Evolutionary conservation across 176 grass and related monocot species (phyloP).

Genomic region (Otatea glauca): DNA sequence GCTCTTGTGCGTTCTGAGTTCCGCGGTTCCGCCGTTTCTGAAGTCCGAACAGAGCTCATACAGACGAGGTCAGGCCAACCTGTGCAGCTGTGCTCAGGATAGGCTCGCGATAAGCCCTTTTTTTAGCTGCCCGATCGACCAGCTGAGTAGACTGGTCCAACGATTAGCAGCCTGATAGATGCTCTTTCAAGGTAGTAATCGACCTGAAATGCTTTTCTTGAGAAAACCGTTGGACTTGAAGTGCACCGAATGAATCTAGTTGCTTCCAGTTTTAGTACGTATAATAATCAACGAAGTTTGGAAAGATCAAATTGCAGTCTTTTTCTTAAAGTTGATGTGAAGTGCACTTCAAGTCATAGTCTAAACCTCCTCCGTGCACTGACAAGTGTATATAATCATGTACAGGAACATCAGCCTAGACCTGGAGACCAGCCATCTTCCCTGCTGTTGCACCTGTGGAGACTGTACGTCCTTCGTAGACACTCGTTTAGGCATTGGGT

Average conservation of each 20-base stretch:
- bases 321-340: conserved; percentile 20
- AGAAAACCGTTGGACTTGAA: conserved; percentile 4
- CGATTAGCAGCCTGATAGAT: not conserved
- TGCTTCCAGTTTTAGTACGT: not conserved
- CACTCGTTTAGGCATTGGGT: not conserved
- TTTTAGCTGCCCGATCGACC: too few relatives aligned
- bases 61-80: too few relatives aligned
- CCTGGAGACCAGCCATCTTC: not conserved
- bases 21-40: too few relatives aligned
- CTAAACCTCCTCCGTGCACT: not conserved
- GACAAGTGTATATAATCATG: not conserved
- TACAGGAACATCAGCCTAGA: not conserved
- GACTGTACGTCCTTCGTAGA: not conserved
- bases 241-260: not conserved
- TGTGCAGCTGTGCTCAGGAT: too few relatives aligned
- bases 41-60: too few relatives aligned
- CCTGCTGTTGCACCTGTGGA: conserved; percentile 31
- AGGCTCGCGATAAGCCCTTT: too few relatives aligned
- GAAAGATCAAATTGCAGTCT: not conserved
- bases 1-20: not conserved
- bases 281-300: not conserved
- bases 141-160: too few relatives aligned
- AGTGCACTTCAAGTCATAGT: conserved; percentile 41
- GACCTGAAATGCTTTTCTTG: conserved; percentile 10
- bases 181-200: not conserved